Evolutionary conservation across 345 rosid species (phyloP), one percentile per base, ranked within the genome.

Genomic region (Eucalyptus dawsonii): DNA sequence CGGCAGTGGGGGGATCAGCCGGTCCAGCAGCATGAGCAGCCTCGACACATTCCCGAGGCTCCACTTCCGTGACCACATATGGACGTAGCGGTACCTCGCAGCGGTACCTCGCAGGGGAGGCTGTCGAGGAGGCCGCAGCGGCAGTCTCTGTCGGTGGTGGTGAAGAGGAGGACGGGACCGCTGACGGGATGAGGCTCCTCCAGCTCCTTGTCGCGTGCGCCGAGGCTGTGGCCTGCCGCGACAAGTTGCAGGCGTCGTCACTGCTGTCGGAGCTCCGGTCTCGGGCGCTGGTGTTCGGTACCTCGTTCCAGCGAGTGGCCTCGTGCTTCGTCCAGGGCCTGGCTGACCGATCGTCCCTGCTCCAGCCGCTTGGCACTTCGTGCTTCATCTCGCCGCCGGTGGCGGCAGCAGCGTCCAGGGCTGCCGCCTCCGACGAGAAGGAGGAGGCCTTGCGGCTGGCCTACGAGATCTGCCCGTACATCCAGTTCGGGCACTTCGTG

Each of bases 201-300:
- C 95, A 94, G 91, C 95, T 92, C 67, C 92, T 95, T 67, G 90
- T 95, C 21, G 91, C 95, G 25, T 95, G 97, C 51, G 95, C 95
- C 3, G 96, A 95, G 86, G 97, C 96, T 5, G 96, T 95, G 53
- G 97, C 97, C 54, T 95, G 96, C 47, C 94, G 96, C 6, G 97
- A 95, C 89, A 93, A 93, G 88, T 40, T 92, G 34, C 94, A 93
- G 45, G 95, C 96, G 50, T 91, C 96, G 0, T 90, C 92, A 12
- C 90, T 95, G 89, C 88, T 95, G 58, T 93, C 96, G 1, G 96
- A 95, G 89, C 96, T 94, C 42, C 88, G 92, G 29, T 87, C 93
- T 44, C 91, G 91, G 83, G 95, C 95, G 2, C 86, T 94, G 53
- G 96, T 94, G 17, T 94, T 94, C 19, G 97, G 96, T 37, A 90